These are phyloP conservation scores for Diutina pseudorugosa DNA, from an alignment of 1,139 yeast species.

Conservation along the genomic window DNA sequence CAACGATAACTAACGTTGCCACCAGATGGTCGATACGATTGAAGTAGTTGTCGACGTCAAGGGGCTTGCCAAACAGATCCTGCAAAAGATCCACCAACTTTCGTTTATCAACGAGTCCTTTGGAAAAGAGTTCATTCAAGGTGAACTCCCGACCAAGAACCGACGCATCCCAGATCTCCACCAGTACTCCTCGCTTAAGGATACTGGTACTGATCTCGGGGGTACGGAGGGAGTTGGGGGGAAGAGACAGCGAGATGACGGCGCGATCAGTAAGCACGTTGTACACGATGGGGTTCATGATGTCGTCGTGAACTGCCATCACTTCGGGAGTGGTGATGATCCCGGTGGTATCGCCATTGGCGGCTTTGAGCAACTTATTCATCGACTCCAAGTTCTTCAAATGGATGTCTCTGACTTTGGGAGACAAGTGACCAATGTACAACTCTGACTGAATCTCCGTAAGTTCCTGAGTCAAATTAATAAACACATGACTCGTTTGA, in stretches of 20 bases:
- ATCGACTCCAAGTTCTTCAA: conserved; percentile 41
- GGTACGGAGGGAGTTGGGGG: conserved; percentile 55
- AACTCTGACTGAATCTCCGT: conserved; percentile 54
- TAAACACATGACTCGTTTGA: conserved; percentile 76
- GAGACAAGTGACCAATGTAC: conserved; percentile 37
- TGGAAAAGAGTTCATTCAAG: conserved; percentile 29
- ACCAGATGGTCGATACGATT: conserved; percentile 49
- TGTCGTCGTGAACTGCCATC: conserved; percentile 32
- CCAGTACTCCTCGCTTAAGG: conserved; percentile 64
- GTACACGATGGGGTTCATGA: conserved; percentile 69
- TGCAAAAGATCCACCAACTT: conserved; percentile 54
- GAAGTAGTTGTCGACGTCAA: conserved; percentile 58
- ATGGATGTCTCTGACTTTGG: conserved; percentile 36
- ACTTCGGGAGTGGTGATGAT: conserved; percentile 30
- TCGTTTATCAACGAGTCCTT: conserved; percentile 40
- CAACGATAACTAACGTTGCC: conserved; percentile 74
- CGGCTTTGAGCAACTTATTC: conserved; percentile 28
- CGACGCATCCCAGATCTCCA: conserved; percentile 34
- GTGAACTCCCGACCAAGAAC: conserved; percentile 23
- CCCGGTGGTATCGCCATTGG: conserved; percentile 31
- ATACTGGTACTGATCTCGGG: conserved; percentile 68
- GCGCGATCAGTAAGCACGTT: conserved; percentile 88
- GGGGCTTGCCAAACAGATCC: conserved; percentile 61
- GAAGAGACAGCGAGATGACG: conserved; percentile 83
- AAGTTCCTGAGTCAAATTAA: conserved; percentile 77